Percentiles rank a stretch among this genome's conserved stretches.
phyloP scores from a whole-genome alignment of 1,284 basidiomycete genomes.

The Paramarasmius palmivorus region DNA sequence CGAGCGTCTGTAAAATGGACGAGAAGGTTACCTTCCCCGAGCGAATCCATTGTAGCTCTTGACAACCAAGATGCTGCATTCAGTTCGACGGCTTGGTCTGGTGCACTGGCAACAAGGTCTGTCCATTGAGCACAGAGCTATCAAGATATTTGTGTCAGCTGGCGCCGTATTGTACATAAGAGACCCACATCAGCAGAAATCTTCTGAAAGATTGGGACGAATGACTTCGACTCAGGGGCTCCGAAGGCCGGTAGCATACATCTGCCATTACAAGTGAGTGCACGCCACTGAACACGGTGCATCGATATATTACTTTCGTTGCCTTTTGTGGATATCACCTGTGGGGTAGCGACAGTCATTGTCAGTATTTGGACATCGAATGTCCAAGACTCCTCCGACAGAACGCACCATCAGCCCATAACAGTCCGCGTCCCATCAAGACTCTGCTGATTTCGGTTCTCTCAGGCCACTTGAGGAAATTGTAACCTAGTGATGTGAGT shows the following conservation, averaged over 20 bases:
- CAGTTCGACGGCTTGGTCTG: conserved; percentile 33
- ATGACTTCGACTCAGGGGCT: conserved; percentile 48
- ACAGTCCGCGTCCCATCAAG: conserved; percentile 43
- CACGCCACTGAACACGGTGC: conserved; percentile 35
- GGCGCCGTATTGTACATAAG: background rate
- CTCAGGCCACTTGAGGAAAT: conserved; percentile 44
- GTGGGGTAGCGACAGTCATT: conserved; percentile 3
- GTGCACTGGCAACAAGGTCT: conserved; percentile 38
- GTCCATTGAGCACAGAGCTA: conserved; percentile 43
- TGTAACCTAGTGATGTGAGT: conserved; percentile 33
- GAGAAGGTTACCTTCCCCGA: conserved; percentile 50
- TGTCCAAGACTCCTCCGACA: background rate
- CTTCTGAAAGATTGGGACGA: conserved; percentile 49
- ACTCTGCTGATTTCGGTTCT: conserved; percentile 43
- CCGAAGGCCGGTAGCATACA: conserved; percentile 3
- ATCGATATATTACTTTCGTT: conserved; percentile 48
- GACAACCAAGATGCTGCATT: conserved; percentile 45
- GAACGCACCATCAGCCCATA: conserved; percentile 36
- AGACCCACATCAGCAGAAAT: conserved; percentile 41
- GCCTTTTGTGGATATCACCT: conserved; percentile 45
- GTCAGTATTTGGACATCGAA: background rate
- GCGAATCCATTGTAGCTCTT: conserved; percentile 45
- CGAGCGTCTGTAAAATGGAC: too few species aligned
- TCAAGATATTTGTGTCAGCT: background rate
- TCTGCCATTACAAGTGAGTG: background rate